phyloP scores from a whole-genome alignment of 352 stramenopile genomes.

The Salisapilia sapeloensis region DNA sequence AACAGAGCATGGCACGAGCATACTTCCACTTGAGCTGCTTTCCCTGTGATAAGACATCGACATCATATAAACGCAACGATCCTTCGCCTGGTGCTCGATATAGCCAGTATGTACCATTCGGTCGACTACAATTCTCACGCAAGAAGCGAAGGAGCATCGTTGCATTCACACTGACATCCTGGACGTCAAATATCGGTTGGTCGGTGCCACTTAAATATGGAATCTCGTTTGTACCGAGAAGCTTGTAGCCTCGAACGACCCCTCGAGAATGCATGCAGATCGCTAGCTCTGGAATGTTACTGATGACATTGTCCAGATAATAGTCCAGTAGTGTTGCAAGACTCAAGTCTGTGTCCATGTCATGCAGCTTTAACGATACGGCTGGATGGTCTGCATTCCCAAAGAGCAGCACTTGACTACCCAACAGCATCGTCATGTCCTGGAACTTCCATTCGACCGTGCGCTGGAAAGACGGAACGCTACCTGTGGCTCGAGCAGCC shows the following conservation, averaged over 20 bases:
- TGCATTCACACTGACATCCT: slow-evolving; percentile 77
- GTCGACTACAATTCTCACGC: slow-evolving; percentile 66
- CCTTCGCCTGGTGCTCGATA: slow-evolving; percentile 66
- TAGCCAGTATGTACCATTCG: slow-evolving; percentile 74
- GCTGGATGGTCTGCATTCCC: slow-evolving; percentile 70
- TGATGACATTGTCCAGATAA: slow-evolving; percentile 79
- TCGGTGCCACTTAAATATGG: slow-evolving; percentile 52
- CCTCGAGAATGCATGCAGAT: slow-evolving; percentile 81
- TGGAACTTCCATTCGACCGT: slow-evolving; percentile 79
- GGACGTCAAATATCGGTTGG: slow-evolving; percentile 57
- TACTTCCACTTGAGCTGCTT: slow-evolving; percentile 84
- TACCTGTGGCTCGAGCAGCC: slow-evolving; percentile 2
- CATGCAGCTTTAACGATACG: slow-evolving; percentile 68
- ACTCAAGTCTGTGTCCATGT: slow-evolving; percentile 76
- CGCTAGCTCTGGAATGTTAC: slow-evolving; percentile 70
- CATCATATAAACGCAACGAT: slow-evolving; percentile 65
- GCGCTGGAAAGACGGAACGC: slow-evolving; percentile 39
- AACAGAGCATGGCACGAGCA: slow-evolving; percentile 83
- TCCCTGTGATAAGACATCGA: slow-evolving; percentile 63
- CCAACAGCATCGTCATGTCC: slow-evolving; percentile 76
- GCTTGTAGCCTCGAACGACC: slow-evolving; percentile 68
- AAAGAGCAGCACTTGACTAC: slow-evolving; percentile 69
- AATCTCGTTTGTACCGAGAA: slow-evolving; percentile 69
- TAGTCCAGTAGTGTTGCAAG: slow-evolving; percentile 72
- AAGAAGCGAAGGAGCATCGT: slow-evolving; percentile 79